phyloP scores from a whole-genome alignment of 2,329 filamentous ascomycete genomes.

The Fusarium penzigii region DNA sequence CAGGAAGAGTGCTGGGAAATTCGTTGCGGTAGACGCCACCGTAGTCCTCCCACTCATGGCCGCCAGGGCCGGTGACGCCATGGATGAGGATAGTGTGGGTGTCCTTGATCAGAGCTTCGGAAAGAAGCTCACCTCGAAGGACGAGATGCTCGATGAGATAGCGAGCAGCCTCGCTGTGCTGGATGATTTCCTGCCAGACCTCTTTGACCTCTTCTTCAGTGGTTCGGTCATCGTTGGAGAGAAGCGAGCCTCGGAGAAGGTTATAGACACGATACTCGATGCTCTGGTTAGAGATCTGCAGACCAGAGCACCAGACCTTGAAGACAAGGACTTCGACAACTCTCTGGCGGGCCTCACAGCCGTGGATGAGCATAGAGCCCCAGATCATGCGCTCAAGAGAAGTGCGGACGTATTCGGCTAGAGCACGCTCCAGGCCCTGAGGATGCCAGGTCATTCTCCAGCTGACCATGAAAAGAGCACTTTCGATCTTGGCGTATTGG shows the following conservation, averaged over 20 bases:
- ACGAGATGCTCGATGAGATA: conserved; percentile 19
- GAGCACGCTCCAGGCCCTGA: no score
- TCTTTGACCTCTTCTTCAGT: background rate
- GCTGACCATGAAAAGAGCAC: no score
- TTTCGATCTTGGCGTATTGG: no score
- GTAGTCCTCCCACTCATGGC: conserved; percentile 6
- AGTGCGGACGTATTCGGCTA: background rate
- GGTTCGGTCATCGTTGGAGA: background rate
- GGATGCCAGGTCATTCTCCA: no score
- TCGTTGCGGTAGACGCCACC: conserved; percentile 27
- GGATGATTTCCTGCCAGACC: conserved; percentile 8
- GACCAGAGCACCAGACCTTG: conserved; percentile 2
- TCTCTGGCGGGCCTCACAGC: background rate
- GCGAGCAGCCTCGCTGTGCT: conserved; percentile 10
- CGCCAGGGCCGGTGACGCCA: background rate
- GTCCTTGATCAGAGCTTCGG: conserved; percentile 23
- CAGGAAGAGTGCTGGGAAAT: conserved; percentile 10
- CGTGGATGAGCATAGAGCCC: conserved; percentile 11
- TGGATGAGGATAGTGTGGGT: conserved; percentile 26
- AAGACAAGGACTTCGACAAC: background rate
- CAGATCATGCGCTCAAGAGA: background rate
- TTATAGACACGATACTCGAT: background rate
- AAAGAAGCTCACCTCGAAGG: conserved; percentile 6
- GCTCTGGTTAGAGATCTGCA: background rate
- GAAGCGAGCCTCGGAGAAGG: background rate